Evolutionary conservation across 2,329 filamentous ascomycete species (phyloP).

Genomic region (Helotiales sp.): DNA sequence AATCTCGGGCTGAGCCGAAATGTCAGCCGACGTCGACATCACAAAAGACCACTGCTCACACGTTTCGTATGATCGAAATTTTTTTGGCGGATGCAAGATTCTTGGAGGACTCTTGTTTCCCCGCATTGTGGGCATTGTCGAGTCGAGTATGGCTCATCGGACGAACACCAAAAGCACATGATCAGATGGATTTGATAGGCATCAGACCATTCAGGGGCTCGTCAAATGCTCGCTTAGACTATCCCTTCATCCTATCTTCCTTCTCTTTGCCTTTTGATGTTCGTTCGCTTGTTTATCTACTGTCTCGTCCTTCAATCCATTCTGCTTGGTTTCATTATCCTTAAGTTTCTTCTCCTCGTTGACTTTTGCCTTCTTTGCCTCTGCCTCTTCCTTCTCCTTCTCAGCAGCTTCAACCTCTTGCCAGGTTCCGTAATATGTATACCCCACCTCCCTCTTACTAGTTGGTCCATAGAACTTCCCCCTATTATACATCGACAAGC

Average conservation of each 20-base stretch:
- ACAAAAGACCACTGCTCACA: neutral
- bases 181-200: too few species aligned
- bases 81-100: neutral
- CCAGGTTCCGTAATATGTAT: constrained; percentile 13
- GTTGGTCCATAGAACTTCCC: constrained; percentile 16
- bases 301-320: too few species aligned
- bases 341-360: too few species aligned
- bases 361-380: too few species aligned
- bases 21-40: neutral
- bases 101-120: neutral
- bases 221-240: too few species aligned
- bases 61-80: neutral
- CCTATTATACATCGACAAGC: constrained; percentile 28
- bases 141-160: too few species aligned
- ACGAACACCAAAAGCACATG: too few species aligned
- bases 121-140: neutral
- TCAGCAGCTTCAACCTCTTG: neutral
- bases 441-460: constrained; percentile 13
- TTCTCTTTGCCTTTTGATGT: too few species aligned
- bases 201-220: too few species aligned
- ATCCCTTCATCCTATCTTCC: too few species aligned
- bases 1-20: neutral
- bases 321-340: too few species aligned
- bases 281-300: too few species aligned
- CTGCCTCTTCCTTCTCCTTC: neutral